These are phyloP conservation scores for Backusella sp. DNA, from an alignment of 192 early-diverging fungal genomes.

Conservation along the genomic window DNA sequence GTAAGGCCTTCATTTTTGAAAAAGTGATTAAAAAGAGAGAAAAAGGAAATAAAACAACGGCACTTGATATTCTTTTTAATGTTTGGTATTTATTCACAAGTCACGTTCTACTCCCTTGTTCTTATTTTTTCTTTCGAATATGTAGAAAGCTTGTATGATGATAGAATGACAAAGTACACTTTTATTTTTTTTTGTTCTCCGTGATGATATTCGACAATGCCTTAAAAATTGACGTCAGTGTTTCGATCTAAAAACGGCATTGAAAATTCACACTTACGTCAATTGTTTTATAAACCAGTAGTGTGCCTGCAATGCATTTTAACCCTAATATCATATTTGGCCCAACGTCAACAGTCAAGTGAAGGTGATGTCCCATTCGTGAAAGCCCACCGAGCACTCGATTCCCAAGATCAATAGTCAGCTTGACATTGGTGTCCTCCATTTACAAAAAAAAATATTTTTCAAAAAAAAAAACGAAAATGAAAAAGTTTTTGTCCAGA, in stretches of 20 bases:
- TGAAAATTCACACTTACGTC: conserved; percentile 7
- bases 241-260: neutral
- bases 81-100: neutral
- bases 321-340: neutral
- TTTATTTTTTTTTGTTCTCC: neutral
- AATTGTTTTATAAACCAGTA: conserved; percentile 9
- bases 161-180: neutral
- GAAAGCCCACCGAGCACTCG: neutral
- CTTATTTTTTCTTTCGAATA: neutral
- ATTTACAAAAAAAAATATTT: neutral
- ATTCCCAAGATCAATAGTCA: neutral
- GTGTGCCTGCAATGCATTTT: neutral
- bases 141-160: neutral
- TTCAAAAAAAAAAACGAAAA: neutral
- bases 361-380: neutral
- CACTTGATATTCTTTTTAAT: neutral
- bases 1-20: conserved; percentile 16
- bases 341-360: conserved; percentile 6
- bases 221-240: conserved; percentile 15
- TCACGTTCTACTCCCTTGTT: neutral
- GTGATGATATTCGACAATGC: neutral
- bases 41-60: conserved; percentile 3
- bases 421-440: conserved; percentile 13
- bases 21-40: neutral
- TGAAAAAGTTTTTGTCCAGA: neutral